Base-by-base conservation (phyloP, 768 basidiomycete genomes). In the Tricholoma terreum region DNA sequence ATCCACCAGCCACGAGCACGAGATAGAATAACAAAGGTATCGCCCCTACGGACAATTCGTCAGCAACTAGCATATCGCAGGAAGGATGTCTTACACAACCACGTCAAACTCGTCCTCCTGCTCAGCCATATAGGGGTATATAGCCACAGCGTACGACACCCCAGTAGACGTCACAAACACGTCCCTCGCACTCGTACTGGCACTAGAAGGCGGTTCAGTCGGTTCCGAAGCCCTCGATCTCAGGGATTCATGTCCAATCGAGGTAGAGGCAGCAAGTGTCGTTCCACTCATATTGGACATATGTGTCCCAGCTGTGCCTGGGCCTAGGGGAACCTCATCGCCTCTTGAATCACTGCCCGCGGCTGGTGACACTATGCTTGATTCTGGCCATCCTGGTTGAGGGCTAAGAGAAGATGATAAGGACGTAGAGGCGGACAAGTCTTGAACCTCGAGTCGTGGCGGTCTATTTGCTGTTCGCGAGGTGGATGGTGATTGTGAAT, bases 1-100 rank as follows among this genome's bases (percentile, higher is more conserved):
- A 98, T 91, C 94, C 96, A 99, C 97, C 97, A 99, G 1, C 97
- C 96, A 55, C 95, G 87, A n/a, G 94, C 89, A 53, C 95, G 86
- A 54, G 92, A 92, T 40, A 94, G 76, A 61, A 98, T 95, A 60
- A 96, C 85, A 73, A 94, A 98, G 1, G 94, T 94, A 67, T 95
- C 92, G 38, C 93, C 94, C 14, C 93, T 95, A 58, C 2, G 53
- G 24, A 54, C 14, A 42, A 43, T 42, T 51, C 31, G 15, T 63
- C 35, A 67, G 48, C 50, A 19, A 51, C 46, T 14, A 58, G 19
- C 35, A 36, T 12, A 30, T 52, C 31, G 56, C 35, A 45, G 54
- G 38, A 54, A 55, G 55, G 49, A 54, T 56, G 9, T 81, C 90
- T 74, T 72, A 97, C 88, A 99, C 95, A 36, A 90, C 85, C 2